Evolutionary conservation across 306 rosid species (phyloP), one percentile per base, ranked within the genome.

Genomic region (Luffa acutangula): DNA sequence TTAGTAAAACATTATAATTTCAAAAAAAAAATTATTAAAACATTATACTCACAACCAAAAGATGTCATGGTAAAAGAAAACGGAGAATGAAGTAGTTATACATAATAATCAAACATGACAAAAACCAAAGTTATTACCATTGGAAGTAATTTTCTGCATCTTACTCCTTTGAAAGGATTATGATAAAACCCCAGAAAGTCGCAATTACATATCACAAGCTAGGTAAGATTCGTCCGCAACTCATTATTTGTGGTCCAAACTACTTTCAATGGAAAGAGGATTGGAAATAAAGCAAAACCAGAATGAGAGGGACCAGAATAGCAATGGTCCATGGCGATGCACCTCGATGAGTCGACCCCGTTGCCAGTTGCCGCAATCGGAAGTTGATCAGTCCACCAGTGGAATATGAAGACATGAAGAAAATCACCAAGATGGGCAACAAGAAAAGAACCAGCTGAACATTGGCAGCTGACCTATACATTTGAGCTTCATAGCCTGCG

Each of bases 361-460:
- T 81, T 10, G 72, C 70, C 8, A 80, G 20, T 14, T 21, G 84
- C 9, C 70, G 80, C 66, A 73, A 51, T 39, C 71, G 63, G 21
- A 85, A 87, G 83, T 78, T 78, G 76, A 87, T 63, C 56, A 82
- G 79, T 81, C 89, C 52, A 0, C 43, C 39, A 0, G 85, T 56
- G 20, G 94, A 88, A 85, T 85, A 82, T 2, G 87, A 85, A 77
- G 86, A 36, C 42, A 92, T 64, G 87, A 89, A 67, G 75, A 89
- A 37, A 6, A 92, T 76, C 5, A 90, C 72, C 2, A 90, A 8
- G 41, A 90, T 25, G 46, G 94, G 92, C 15, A 87, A 63, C 57
- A 85, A 78, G 73, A 90, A 78, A 57, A 90, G 70, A 87, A 90
- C 34, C 11, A 94, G 67, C 53, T 90, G 93, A 54, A 90, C 84